Conservation (phyloP, 2,329 filamentous ascomycete genomes). For the Sporothrix pseudoabietina region DNA sequence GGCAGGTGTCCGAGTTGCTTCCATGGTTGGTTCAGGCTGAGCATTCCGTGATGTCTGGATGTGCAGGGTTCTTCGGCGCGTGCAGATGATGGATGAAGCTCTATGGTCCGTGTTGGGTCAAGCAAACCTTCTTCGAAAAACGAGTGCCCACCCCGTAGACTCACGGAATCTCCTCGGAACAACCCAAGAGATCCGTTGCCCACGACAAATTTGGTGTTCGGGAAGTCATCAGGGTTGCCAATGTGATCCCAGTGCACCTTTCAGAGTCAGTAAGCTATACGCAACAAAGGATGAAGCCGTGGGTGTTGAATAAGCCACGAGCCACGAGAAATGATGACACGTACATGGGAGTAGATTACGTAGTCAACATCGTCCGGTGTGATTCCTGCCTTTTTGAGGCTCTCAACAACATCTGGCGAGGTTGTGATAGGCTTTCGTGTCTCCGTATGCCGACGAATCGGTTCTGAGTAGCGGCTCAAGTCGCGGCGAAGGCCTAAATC, state of each 20-base stretch:
- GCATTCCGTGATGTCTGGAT: too few relatives aligned
- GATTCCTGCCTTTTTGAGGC: not conserved
- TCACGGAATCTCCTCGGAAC: not conserved
- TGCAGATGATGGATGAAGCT: not conserved
- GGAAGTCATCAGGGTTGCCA: not conserved
- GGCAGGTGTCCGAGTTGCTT: not conserved
- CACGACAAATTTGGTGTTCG: not conserved
- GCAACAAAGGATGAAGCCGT: too few relatives aligned
- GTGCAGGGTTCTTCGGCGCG: not conserved
- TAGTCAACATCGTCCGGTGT: not conserved
- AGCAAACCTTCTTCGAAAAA: not conserved
- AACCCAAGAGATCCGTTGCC: not conserved
- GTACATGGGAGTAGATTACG: not conserved
- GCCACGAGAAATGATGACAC: not conserved
- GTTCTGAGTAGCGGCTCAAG: constrained; percentile 6
- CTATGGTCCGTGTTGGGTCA: not conserved
- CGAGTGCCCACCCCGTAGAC: not conserved
- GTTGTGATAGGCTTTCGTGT: constrained; percentile 1
- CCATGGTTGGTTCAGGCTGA: not conserved
- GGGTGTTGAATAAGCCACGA: too few relatives aligned
- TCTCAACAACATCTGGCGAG: not conserved
- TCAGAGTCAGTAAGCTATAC: not conserved
- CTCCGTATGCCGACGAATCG: constrained; percentile 3
- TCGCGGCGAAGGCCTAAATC: constrained; percentile 6
- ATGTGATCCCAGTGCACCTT: constrained; percentile 16